Evolutionary conservation across 2,329 filamentous ascomycete species (phyloP), one percentile per base, ranked within the genome.

Genomic region (Colletotrichum lindemuthianum): DNA sequence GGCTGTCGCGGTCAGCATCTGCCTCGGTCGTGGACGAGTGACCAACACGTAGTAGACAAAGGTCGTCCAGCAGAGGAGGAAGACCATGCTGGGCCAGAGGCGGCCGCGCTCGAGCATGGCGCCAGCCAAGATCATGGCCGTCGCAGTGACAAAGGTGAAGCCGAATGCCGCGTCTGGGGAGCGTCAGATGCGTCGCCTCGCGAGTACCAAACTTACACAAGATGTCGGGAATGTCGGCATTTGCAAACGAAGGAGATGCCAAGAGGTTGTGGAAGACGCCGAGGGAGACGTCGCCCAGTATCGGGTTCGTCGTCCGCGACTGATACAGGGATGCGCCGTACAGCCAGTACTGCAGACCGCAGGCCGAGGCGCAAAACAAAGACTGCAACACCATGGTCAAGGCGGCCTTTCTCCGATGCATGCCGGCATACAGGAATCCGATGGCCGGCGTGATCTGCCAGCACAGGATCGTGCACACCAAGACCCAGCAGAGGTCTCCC

Each of bases 41-140:
- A 67, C 72, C 69, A 50, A 74, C 74, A 76, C 67, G 33, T 77
- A 89, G 74, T 90, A 90, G 3, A 90, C 88, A 59, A 89, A 80
- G 0, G 88, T 90, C 0, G 86, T 85, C 87, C 87, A 90, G 70
- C 78, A 83, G 72, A 89, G 86, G 24, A 82, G 79, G 67, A 89
- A 92, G 33, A 91, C 78, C 71, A 91, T 81, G 8, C 86, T 88
- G 0, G 78, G 77, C 49, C 70, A 71, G 5, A 79, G 68, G 3
- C 77, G 63, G 0, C 77, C 77, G 10, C 77, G 67, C 64, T 79
- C 77, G 0, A 79, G 68, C 69, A 78, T 77, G 1, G 76, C 76
- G 8, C 77, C 76, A 3, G 77, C 76, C 59, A 79, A 60, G 43
- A 79, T 79, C 75, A 78, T 77, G 32, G 77, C 77, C 0, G 77